phyloP scores from a whole-genome alignment of 768 basidiomycete genomes.

The Tricholoma sp. region DNA sequence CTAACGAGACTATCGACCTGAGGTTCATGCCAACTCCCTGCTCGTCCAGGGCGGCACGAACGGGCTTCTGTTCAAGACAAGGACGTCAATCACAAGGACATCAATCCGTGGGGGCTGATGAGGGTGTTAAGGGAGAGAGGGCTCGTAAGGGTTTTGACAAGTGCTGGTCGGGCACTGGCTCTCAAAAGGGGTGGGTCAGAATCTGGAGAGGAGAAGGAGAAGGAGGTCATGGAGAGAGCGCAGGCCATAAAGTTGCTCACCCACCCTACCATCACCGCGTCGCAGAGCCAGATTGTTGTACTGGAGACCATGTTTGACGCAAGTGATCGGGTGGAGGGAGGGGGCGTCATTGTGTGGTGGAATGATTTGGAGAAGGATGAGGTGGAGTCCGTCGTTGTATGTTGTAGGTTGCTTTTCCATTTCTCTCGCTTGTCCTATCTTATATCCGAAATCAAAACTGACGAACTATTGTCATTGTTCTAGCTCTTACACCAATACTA shows the following conservation, averaged over 20 bases:
- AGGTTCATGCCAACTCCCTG: too few species aligned
- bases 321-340: conserved; percentile 80
- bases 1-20: too few species aligned
- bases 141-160: too few species aligned
- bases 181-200: too few species aligned
- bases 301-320: conserved; percentile 85
- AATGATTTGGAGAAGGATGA: conserved; percentile 86
- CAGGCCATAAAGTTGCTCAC: conserved; percentile 75
- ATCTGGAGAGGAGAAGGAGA: too few species aligned
- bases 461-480: not conserved
- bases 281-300: conserved; percentile 43
- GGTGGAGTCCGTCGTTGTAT: conserved; percentile 48
- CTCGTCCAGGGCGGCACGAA: too few species aligned
- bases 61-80: too few species aligned
- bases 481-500: conserved; percentile 76
- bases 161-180: too few species aligned
- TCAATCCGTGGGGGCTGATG: too few species aligned
- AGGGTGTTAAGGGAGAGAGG: too few species aligned
- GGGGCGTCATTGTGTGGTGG: conserved; percentile 74
- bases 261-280: conserved; percentile 49
- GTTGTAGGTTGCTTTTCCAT: conserved; percentile 30
- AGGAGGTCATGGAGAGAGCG: conserved; percentile 25
- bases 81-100: too few species aligned
- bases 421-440: not conserved
- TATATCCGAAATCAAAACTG: not conserved